Base-by-base conservation (phyloP, 2,329 filamentous ascomycete genomes). In the Cladosporium velox region DNA sequence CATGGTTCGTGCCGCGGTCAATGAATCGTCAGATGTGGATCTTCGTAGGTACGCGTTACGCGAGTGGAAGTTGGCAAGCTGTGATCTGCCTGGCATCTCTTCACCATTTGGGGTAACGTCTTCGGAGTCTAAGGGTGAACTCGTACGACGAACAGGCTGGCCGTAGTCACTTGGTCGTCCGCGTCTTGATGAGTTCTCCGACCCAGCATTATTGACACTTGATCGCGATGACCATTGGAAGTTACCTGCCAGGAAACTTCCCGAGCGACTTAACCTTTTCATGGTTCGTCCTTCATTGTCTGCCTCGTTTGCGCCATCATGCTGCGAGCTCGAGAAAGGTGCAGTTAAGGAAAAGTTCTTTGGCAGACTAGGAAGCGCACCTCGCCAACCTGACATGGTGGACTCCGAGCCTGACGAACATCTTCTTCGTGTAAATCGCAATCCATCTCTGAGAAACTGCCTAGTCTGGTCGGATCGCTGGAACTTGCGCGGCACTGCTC, bases 21-120 rank as follows among this genome's bases (percentile, higher is more conserved):
- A 79, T 5, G 91, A 95, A 66, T 93, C 90, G 75, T 96, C 91
- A 1, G 91, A 94, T 1, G 87, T 88, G 0, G 87, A 86, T 70
- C 87, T 83, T 52, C 87, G 84, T 34, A 92, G 77, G 30, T 68
- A 55, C 18, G 69, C 65, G 6, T 70, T 60, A 67, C 67, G 7
- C 28, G 74, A 68, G 4, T 68, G 69, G 15, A 68, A 55, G 12
- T 65, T 66, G 24, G 69, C 67, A 11, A 72, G 55, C 6, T 68
- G 64, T 11, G 70, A 35, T 38, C 67, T 64, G 15, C 28, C 67
- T 15, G 72, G 71, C 34, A 72, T 60, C 3, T 71, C 71, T 18
- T 65, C 70, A 12, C 72, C 57, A 2, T 67, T 67, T 0, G 69
- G 70, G 38, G 67, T 59, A 2, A 65, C 66, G 58, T 70, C 70